Percentiles rank a stretch among this genome's conserved stretches.
Evolutionary conservation across 805 yeast genomes (phyloP).

Genomic region (Teunomyces panamensis): DNA sequence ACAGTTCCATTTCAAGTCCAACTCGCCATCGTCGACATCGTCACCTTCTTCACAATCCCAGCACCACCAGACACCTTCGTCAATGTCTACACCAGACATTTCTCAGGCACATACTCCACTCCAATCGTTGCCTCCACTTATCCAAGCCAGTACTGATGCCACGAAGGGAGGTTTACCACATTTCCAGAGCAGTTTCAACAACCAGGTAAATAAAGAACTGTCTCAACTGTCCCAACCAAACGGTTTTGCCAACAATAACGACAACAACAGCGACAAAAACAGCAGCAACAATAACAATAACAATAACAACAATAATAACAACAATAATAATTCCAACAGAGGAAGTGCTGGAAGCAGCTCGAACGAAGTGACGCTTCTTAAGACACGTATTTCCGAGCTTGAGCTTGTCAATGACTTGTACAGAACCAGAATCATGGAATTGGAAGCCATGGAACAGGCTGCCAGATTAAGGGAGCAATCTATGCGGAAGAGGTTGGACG

Average conservation of each 20-base stretch:
- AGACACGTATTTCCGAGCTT: constrained; percentile 79
- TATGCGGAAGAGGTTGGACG: constrained; percentile 49
- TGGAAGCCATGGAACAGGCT: constrained; percentile 67
- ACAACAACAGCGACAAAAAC: constrained; percentile 8
- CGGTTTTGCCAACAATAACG: constrained; percentile 6
- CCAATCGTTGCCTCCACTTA: constrained; percentile 24
- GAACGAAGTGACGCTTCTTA: constrained; percentile 44
- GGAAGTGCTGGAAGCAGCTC: constrained; percentile 2
- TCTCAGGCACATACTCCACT: constrained; percentile 25
- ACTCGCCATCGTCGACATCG: background rate
- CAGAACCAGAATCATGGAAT: constrained; percentile 75
- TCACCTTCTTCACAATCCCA: constrained; percentile 5
- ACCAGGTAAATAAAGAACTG: constrained; percentile 6
- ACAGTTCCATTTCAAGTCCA: constrained; percentile 26
- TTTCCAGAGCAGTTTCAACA: constrained; percentile 17
- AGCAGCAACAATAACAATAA: constrained; percentile 11
- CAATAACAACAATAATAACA: constrained; percentile 11
- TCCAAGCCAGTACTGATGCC: constrained; percentile 16
- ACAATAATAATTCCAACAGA: constrained; percentile 3
- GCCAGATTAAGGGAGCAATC: constrained; percentile 49
- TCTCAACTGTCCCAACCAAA: constrained; percentile 5
- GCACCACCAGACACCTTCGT: constrained; percentile 7
- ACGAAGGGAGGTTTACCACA: constrained; percentile 25
- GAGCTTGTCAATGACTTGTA: constrained; percentile 89
- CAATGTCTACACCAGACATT: constrained; percentile 12